Percentiles rank a stretch among this genome's conserved stretches.
phyloP scores from a whole-genome alignment of 768 basidiomycete genomes.

The Tricholoma terreum region DNA sequence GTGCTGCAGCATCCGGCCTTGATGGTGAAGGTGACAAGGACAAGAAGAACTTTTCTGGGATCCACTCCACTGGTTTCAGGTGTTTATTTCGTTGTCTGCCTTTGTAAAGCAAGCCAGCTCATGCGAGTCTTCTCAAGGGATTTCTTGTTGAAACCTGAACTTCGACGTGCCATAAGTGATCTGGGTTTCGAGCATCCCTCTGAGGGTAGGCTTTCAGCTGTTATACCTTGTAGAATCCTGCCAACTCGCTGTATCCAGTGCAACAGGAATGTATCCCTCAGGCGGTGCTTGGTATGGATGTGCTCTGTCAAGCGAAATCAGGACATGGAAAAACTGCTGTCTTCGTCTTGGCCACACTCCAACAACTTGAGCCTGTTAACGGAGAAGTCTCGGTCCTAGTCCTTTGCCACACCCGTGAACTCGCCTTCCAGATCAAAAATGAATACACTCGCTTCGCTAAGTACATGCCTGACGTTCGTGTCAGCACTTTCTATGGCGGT shows the following conservation, averaged over 20 bases:
- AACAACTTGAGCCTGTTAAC: constrained; percentile 97
- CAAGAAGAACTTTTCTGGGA: constrained; percentile 98
- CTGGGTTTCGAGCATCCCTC: constrained; percentile 99
- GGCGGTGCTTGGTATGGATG: constrained; percentile 99
- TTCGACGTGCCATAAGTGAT: constrained; percentile 96
- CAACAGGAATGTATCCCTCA: constrained; percentile 99
- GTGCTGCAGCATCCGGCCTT: constrained; percentile 44
- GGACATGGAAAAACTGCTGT: constrained; percentile 99
- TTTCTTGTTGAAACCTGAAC: constrained; percentile 95
- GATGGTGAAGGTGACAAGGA: constrained; percentile 66
- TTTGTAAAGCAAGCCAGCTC: not conserved
- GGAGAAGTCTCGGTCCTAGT: constrained; percentile 98
- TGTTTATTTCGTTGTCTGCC: constrained; percentile 32
- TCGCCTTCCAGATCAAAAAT: constrained; percentile 99
- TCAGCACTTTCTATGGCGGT: constrained; percentile 97
- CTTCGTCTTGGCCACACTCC: constrained; percentile 95
- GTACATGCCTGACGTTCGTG: constrained; percentile 99
- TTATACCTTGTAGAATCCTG: not conserved
- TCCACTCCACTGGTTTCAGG: constrained; percentile 99
- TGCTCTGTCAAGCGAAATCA: constrained; percentile 98
- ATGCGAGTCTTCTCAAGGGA: constrained; percentile 54
- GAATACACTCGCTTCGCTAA: constrained; percentile 99
- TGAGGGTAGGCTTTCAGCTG: constrained; percentile 65
- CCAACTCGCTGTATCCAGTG: constrained; percentile 48
- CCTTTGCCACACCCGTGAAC: constrained; percentile 97